phyloP scores from a whole-genome alignment of 345 rosid genomes.

The Psidium friedrichsthalianum region DNA sequence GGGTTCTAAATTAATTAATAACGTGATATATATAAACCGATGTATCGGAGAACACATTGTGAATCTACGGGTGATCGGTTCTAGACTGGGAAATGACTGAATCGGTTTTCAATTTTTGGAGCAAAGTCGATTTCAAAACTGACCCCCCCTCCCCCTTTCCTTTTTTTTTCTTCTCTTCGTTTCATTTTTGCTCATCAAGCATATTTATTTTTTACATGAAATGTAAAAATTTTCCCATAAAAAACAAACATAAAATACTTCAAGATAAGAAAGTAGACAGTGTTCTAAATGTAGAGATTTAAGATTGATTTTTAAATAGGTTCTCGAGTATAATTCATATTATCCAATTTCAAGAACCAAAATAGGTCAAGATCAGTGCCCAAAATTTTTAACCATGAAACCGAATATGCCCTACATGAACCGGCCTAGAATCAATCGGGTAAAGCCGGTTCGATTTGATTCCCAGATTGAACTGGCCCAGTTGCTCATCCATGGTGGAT shows the following conservation, averaged over 20 bases:
- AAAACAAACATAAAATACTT: neutral
- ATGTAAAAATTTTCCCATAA: neutral
- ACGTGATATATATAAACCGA: neutral
- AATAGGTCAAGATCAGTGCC: neutral
- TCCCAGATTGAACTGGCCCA: neutral
- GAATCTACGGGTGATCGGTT: neutral
- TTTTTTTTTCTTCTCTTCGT: neutral
- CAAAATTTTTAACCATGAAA: neutral
- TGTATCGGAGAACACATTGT: neutral
- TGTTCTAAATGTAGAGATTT: neutral
- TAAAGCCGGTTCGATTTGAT: neutral
- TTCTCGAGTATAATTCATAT: neutral
- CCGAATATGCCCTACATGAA: neutral
- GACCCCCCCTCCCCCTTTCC: too few species aligned
- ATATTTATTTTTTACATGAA: neutral
- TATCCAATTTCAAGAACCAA: neutral
- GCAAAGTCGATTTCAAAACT: neutral
- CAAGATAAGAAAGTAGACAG: neutral
- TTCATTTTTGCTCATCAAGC: neutral
- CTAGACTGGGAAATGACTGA: neutral
- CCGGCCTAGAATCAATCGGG: neutral
- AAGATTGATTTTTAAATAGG: neutral
- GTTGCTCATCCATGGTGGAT: neutral
- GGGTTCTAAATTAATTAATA: neutral
- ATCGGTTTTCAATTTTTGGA: neutral